Conservation (phyloP, 768 basidiomycete genomes). For the Russula sp. region DNA sequence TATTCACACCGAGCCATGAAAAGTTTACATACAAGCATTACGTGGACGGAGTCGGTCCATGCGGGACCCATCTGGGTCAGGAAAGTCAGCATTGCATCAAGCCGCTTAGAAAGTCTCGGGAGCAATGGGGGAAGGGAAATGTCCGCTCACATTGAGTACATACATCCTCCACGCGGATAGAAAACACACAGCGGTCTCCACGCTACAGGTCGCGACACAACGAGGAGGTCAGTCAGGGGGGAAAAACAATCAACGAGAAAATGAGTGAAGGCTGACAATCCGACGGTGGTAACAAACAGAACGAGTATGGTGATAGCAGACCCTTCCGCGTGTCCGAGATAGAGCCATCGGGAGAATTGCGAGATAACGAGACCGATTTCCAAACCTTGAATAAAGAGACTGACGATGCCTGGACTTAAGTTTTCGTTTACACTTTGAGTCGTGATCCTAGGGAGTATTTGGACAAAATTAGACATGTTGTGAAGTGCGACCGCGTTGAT, state of each 20-base stretch:
- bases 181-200: slow-evolving; percentile 8
- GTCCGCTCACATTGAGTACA: neutral
- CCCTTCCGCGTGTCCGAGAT: neutral
- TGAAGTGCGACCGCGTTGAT: neutral
- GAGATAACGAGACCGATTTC: slow-evolving; percentile 11
- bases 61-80: neutral
- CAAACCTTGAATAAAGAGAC: slow-evolving; percentile 14
- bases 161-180: slow-evolving; percentile 7
- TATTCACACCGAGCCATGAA: neutral
- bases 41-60: slow-evolving; percentile 11
- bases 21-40: slow-evolving; percentile 2
- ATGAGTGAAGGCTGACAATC: slow-evolving; percentile 4
- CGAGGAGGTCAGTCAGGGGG: neutral
- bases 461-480: neutral
- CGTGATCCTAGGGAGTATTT: neutral
- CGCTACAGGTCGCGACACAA: neutral
- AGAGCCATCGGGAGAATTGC: slow-evolving; percentile 12
- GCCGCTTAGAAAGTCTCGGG: neutral
- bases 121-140: neutral
- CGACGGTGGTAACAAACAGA: slow-evolving; percentile 3
- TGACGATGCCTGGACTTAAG: slow-evolving; percentile 5
- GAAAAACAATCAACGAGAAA: neutral
- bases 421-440: neutral
- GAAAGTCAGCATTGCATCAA: neutral
- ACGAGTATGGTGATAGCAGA: neutral